Evolutionary conservation across 2,329 filamentous ascomycete genomes (phyloP).

Genomic region (Beauveria varroae): DNA sequence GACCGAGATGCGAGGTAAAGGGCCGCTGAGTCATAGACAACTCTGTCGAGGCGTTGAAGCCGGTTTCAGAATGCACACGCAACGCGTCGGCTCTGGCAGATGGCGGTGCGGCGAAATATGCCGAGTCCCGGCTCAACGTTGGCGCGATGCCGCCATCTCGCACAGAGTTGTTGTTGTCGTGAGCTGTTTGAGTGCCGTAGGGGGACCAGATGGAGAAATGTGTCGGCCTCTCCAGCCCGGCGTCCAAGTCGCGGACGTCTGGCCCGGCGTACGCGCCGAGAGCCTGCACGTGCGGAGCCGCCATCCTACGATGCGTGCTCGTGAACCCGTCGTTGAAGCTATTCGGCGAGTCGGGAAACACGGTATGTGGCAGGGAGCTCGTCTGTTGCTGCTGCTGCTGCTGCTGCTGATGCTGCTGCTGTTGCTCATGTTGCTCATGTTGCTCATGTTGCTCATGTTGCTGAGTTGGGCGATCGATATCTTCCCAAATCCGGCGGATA

Average conservation of each 20-base stretch:
- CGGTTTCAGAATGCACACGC: neutral
- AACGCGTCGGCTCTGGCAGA: neutral
- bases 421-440: neutral
- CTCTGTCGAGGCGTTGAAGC: neutral
- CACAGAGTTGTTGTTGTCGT: neutral
- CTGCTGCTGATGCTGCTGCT: no score
- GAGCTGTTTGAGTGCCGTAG: neutral
- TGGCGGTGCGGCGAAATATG: neutral
- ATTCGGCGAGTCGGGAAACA: neutral
- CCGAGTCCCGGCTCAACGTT: neutral
- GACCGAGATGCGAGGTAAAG: neutral
- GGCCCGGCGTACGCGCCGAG: neutral
- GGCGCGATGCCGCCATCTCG: neutral
- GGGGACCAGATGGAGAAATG: neutral
- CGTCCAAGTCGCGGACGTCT: neutral
- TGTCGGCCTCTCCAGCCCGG: neutral
- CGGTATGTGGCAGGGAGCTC: neutral
- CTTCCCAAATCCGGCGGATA: neutral
- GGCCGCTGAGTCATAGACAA: neutral
- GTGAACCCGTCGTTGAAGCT: neutral
- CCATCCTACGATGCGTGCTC: neutral
- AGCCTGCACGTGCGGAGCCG: neutral
- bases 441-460: neutral
- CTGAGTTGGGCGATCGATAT: neutral
- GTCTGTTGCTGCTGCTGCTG: neutral